phyloP scores from a whole-genome alignment of 2,329 filamentous ascomycete species.

The Juglanconis sp. region DNA sequence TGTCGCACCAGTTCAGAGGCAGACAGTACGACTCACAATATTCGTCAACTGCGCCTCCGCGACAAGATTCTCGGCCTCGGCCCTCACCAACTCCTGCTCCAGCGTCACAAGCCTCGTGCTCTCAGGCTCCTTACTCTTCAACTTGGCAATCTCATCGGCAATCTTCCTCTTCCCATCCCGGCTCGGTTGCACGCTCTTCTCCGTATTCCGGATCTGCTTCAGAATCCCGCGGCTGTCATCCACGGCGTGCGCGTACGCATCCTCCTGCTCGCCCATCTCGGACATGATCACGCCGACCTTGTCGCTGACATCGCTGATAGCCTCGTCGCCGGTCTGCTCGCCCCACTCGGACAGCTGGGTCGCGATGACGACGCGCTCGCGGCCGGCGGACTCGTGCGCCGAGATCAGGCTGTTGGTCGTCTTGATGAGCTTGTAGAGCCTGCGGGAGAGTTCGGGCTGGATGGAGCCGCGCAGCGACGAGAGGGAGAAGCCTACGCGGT shows the following conservation, averaged over 20 bases:
- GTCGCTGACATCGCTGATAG: conserved; percentile 85
- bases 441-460: conserved; percentile 85
- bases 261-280: conserved; percentile 93
- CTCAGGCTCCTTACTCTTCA: conserved; percentile 89
- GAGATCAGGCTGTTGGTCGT: conserved; percentile 85
- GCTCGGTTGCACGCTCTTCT: conserved; percentile 90
- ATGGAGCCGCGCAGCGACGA: conserved; percentile 78
- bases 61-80: conserved; percentile 92
- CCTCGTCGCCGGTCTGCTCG: conserved; percentile 83
- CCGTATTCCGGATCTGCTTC: conserved; percentile 93
- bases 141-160: conserved; percentile 83
- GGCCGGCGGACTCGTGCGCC: conserved; percentile 79
- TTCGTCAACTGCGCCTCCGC: conserved; percentile 96
- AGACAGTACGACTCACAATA: conserved; percentile 58
- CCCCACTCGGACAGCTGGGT: conserved; percentile 95
- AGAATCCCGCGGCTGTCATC: conserved; percentile 80
- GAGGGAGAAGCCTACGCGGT: conserved; percentile 76
- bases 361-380: conserved; percentile 80
- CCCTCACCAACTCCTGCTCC: conserved; percentile 93
- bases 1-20: neutral
- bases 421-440: conserved; percentile 90
- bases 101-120: conserved; percentile 77
- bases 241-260: conserved; percentile 77
- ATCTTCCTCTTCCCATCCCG: conserved; percentile 85
- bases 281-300: conserved; percentile 91